Percentiles rank a stretch among this genome's conserved stretches.
phyloP scores from a whole-genome alignment of 305 asterid species.

The Caryopteris hybrid region DNA sequence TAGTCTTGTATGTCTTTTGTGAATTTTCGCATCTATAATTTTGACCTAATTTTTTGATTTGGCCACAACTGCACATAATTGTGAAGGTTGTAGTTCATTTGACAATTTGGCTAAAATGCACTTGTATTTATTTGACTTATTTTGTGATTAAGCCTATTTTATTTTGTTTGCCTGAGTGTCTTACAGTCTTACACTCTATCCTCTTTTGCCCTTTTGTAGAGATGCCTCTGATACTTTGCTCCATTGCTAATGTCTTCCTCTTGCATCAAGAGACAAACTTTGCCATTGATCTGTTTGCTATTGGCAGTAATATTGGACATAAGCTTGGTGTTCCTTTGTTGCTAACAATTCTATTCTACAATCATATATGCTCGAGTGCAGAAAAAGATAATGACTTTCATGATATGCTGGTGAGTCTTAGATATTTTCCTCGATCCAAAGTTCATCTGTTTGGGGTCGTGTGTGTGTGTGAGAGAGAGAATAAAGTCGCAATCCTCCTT shows the following conservation, averaged over 20 bases:
- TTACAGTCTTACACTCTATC: constrained; percentile 8
- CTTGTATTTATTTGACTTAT: too few relatives aligned
- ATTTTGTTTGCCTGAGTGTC: too few relatives aligned
- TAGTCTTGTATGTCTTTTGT: too few relatives aligned
- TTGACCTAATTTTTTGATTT: too few relatives aligned
- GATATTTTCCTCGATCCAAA: constrained; percentile 17
- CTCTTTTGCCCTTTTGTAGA: constrained; percentile 47
- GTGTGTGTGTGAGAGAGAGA: not conserved
- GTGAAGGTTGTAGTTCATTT: too few relatives aligned
- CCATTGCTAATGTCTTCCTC: constrained; percentile 64
- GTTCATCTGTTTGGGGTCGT: constrained; percentile 14
- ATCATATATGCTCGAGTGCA: constrained; percentile 52
- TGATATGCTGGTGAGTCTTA: constrained; percentile 67
- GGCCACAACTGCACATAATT: too few relatives aligned
- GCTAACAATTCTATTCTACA: constrained; percentile 70
- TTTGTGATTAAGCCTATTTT: too few relatives aligned
- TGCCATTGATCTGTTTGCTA: constrained; percentile 60
- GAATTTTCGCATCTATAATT: too few relatives aligned
- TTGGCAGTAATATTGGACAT: constrained; percentile 55
- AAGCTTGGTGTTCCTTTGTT: constrained; percentile 74
- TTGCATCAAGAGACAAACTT: constrained; percentile 59
- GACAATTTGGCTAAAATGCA: too few relatives aligned
- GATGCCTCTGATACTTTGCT: constrained; percentile 62
- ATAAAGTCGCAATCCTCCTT: constrained; percentile 7
- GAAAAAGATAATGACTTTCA: constrained; percentile 38